Percentiles rank a stretch among this genome's conserved stretches.
Conservation (phyloP, 305 asterid species). For the Plantago coronopus region DNA sequence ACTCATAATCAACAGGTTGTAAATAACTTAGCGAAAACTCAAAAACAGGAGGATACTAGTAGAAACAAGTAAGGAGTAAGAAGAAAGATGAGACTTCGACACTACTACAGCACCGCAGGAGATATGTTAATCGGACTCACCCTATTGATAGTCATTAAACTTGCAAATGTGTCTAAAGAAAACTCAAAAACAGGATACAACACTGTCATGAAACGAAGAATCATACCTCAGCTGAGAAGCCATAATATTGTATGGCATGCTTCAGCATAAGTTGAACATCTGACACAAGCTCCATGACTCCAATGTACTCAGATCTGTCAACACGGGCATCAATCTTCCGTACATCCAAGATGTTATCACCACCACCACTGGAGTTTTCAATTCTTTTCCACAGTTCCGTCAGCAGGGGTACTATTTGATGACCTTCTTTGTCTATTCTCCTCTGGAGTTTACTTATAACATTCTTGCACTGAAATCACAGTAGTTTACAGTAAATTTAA, state of each 20-base stretch:
- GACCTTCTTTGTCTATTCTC: constrained; percentile 85
- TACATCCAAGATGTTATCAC: constrained; percentile 62
- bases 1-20: no score
- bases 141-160: no score
- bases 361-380: constrained; percentile 48
- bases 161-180: not conserved
- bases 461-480: constrained; percentile 77
- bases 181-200: constrained; percentile 4
- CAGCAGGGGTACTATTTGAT: constrained; percentile 77
- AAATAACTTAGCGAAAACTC: no score
- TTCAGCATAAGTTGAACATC: constrained; percentile 90
- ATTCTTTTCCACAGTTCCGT: constrained; percentile 89
- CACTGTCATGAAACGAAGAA: not conserved
- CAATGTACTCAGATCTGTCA: constrained; percentile 63
- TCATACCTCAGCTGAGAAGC: constrained; percentile 74
- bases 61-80: not conserved
- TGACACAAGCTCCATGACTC: constrained; percentile 72
- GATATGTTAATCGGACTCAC: no score
- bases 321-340: constrained; percentile 65
- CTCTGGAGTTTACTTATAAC: constrained; percentile 79
- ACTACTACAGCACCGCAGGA: not conserved
- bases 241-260: constrained; percentile 64
- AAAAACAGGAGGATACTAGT: no score
- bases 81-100: not conserved
- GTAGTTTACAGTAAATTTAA: constrained; percentile 18